Evolutionary conservation across 805 yeast species (phyloP), one percentile per base, ranked within the genome.

Genomic region (Candida pini): DNA sequence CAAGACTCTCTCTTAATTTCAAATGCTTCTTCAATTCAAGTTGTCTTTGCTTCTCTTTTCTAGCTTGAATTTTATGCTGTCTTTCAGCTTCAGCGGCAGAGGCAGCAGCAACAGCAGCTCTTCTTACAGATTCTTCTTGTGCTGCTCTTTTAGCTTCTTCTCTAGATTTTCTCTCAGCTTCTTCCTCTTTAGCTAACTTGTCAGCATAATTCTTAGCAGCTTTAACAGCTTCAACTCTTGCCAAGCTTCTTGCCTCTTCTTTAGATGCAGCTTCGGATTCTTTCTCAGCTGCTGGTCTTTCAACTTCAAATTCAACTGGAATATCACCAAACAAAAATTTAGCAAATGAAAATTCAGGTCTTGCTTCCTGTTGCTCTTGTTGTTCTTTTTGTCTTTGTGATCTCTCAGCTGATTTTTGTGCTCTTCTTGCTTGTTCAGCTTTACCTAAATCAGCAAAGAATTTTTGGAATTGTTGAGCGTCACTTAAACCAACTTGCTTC

Each of bases 1-100:
- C 28, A 17, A 33, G 26, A 1, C 28, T 24, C 28, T 28, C 28
- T 12, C 24, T 24, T 16, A 24, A 10, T 24, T 13, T 28, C 7
- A 33, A 16, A 23, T 28, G 28, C 9, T 28, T 33, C 9, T 26
- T 25, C 15, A 33, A 18, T 33, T 33, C 31, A 15, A 33, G 14
- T 19, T 23, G 22, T 28, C 36, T 33, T 24, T 22, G 32, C 9
- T 33, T 28, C 28, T 33, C 36, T 13, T 24, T 33, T 33, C 36
- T 33, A 16, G 18, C 28, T 28, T 28, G 25, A 18, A 15, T 21
- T n/a, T 22, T 33, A 6, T 7, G 12, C 10, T 23, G 31, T 23
- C 25, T 28, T 27, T 21, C 31, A 9, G 18, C 16, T 22, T 32
- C 20, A 4, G 25, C 24, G 5, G 25, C 18, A 15, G 18, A 18